Evolutionary conservation across 768 basidiomycete species (phyloP), one percentile per base, ranked within the genome.

Genomic region (Tylopilus intermedius): DNA sequence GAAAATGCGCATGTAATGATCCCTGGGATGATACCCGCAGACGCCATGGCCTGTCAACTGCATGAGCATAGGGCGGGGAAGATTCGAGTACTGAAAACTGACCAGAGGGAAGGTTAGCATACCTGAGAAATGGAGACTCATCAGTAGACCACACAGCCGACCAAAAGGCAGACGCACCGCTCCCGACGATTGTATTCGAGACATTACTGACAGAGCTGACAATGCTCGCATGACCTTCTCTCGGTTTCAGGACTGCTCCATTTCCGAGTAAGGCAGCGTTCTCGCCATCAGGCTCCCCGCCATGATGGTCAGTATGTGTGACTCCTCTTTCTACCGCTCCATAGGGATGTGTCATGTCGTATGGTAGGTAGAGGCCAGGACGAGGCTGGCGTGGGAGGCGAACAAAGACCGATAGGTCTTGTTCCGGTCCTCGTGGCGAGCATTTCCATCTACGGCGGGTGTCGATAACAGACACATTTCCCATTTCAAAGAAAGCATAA

Each of bases 81-180:
- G 24, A 24, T 40, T 27, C 14, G 22, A 24, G 18, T n/a, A 9
- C 9, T 21, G 24, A 37, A 40, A 14, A 27, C 77, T 49, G 60
- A 88, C 90, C 77, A 92, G 66, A 58, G 90, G 90, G 61, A 92
- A 92, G 7, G 89, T 90, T 26, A 93, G 77, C 90, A 93, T 92
- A 29, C 90, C 90, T 90, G 59, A 8, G 4, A 10, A 33, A 5
- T 14, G 11, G 33, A 11, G 33, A 46, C 2, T 18, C 8, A 10
- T 55, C 24, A 58, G 49, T 45, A 13, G 15, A 15, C 14, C 33
- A 45, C 18, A 32, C 35, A 13, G 40, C 40, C 14, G 37, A 30
- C 9, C 30, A 24, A 37, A 22, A 27, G 5, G 32, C 27, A 10
- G 26, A 77, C 79, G 62, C 67, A 83, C 91, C 91, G 50, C 88